Conservation (phyloP, 805 yeast genomes). For the Candida verbasci region DNA sequence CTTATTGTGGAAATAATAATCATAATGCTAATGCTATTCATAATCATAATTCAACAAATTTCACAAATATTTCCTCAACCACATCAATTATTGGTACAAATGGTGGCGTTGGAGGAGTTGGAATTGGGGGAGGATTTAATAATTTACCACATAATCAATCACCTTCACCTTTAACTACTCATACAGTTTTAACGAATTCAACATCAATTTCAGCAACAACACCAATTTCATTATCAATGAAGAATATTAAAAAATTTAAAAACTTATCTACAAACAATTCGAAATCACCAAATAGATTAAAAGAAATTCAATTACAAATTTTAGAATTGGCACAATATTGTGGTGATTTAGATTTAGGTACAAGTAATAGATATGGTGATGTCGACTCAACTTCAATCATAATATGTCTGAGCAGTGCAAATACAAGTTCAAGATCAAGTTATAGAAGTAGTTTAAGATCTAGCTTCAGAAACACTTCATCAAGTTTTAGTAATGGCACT, state of each 20-base stretch:
- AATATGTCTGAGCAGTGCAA: conserved; percentile 6
- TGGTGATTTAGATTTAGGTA: conserved; percentile 9
- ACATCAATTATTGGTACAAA: neutral
- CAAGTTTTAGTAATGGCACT: conserved; percentile 4
- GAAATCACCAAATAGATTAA: conserved; percentile 3
- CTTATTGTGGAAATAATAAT: neutral
- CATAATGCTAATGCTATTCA: neutral
- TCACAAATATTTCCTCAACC: neutral
- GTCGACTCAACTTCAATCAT: conserved; percentile 9
- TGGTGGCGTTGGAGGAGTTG: too few relatives aligned
- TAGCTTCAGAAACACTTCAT: conserved; percentile 2
- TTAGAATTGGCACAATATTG: conserved; percentile 8
- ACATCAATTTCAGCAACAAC: neutral
- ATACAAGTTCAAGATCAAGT: conserved; percentile 7
- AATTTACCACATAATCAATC: conserved; percentile 3
- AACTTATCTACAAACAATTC: conserved; percentile 6
- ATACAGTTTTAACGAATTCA: neutral
- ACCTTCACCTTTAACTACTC: neutral
- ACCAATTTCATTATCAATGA: conserved; percentile 4
- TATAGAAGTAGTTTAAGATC: conserved; percentile 6
- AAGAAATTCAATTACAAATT: conserved; percentile 8
- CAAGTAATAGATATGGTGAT: conserved; percentile 8
- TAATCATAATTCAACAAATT: neutral
- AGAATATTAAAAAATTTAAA: conserved; percentile 5
- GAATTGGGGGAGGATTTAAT: too few relatives aligned